These are phyloP conservation scores for Volvox carteri DNA, from an alignment of 163 green algal species.

Conservation along the genomic window DNA sequence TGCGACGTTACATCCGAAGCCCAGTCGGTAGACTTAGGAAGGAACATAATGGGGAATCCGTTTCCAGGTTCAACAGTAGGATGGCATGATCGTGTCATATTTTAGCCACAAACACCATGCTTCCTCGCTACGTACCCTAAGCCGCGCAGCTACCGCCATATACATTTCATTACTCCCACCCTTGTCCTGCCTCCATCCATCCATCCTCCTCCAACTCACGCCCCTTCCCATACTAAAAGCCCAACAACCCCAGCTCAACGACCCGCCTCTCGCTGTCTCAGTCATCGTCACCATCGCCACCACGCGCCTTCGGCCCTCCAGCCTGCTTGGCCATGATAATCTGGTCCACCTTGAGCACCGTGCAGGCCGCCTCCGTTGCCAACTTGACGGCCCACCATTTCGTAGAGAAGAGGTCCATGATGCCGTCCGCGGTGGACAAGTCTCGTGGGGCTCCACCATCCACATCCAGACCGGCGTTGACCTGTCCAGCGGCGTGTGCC, in stretches of 20 bases:
- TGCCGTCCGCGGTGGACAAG: slow-evolving; percentile 71
- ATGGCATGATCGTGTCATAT: too few species aligned
- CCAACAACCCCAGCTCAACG: too few species aligned
- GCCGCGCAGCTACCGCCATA: too few species aligned
- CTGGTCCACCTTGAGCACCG: slow-evolving; percentile 97
- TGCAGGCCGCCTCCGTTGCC: slow-evolving; percentile 92
- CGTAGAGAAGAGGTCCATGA: slow-evolving; percentile 86
- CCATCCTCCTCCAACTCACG: neutral
- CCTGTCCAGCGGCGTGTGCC: slow-evolving; percentile 87
- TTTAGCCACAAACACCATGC: too few species aligned
- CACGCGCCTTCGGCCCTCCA: slow-evolving; percentile 87
- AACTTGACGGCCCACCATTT: slow-evolving; percentile 98
- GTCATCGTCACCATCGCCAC: slow-evolving; percentile 77
- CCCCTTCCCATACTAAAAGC: neutral
- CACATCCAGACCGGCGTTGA: slow-evolving; percentile 84
- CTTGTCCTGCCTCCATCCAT: neutral
- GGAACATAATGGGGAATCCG: too few species aligned
- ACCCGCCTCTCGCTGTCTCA: slow-evolving; percentile 24
- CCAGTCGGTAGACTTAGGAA: too few species aligned
- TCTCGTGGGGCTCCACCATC: slow-evolving; percentile 81
- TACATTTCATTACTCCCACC: too few species aligned
- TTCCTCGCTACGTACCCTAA: too few species aligned
- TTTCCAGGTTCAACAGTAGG: too few species aligned
- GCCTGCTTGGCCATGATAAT: slow-evolving; percentile 99
- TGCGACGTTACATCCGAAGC: too few species aligned